Base-by-base conservation (phyloP, 192 early-diverging fungal genomes). In the Spinellus fusiger region DNA sequence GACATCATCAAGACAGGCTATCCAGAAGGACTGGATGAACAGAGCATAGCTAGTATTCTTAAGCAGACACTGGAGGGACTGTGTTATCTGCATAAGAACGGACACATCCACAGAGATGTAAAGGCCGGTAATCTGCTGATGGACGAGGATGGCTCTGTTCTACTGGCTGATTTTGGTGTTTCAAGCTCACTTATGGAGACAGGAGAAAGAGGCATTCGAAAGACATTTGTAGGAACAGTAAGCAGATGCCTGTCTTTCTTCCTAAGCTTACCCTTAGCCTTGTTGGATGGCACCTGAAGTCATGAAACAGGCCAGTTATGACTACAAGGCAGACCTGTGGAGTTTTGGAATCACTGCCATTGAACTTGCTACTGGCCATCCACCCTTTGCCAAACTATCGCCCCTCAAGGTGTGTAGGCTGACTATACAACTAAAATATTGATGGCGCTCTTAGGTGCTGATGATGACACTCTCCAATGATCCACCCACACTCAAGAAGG, bases 241-340 rank as follows among this genome's bases (percentile, higher is more conserved):
- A 72, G 65, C 12, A 25, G 16, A 32, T 13, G 9, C 15, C 8
- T 37, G 18, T 10, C 33, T 37, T 27, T 31, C 16, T 25, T 18
- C 25, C 18, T 51, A 51, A 47, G 38, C 18, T 18, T 59, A 26
- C 32, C 9, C 32, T 37, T 28, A 73, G 60, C 82, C 82, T 22
- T 84, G 82, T 60, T 84, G 79, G 79, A 82, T 87, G 83, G 81
- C 85, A 26, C 83, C 90, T 4, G 82, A 94, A 65, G 91, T 94
- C 10, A 94, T 94, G 92, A 88, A 94, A 56, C 92, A 94, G 62
- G 81, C 82, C 9, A 89, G 85, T 1, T 93, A 94, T 74, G 87
- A 93, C 64, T 92, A 84, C 69, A 92, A 92, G 61, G 92, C 91
- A 1, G 92, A 94, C 68, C 92, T 94, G 44, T 94, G 92, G 92